A percentile compares a stretch with the other conserved stretches of the same genome.
These are phyloP conservation scores for Triticum turgidum DNA, from an alignment of 176 grass and related monocot species.

Conservation along the genomic window DNA sequence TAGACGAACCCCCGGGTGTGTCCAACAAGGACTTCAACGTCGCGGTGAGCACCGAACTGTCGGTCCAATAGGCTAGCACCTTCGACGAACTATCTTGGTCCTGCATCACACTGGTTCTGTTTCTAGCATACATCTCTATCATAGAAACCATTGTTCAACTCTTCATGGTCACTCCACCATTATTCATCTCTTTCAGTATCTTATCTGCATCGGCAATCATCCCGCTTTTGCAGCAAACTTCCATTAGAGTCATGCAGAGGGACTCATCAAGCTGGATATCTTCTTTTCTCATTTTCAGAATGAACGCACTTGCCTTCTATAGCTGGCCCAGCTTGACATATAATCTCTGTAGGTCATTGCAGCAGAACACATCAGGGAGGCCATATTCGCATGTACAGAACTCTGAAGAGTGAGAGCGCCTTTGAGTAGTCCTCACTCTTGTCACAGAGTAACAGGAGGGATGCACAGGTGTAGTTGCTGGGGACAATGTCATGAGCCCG, in stretches of 20 bases:
- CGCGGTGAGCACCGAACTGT: constrained; percentile 16
- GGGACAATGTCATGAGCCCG: constrained; percentile 50
- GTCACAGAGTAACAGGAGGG: neutral
- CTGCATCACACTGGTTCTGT: constrained; percentile 37
- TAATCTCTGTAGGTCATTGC: constrained; percentile 61
- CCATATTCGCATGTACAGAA: constrained; percentile 28
- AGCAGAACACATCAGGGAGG: constrained; percentile 52
- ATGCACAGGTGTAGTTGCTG: constrained; percentile 88
- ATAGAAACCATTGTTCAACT: constrained; percentile 41
- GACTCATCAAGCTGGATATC: constrained; percentile 48
- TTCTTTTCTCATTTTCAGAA: constrained; percentile 50
- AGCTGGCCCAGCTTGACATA: constrained; percentile 63
- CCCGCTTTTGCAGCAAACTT: constrained; percentile 67
- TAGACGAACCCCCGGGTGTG: constrained; percentile 43
- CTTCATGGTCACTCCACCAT: constrained; percentile 32
- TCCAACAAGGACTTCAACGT: constrained; percentile 54
- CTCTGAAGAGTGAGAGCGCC: neutral
- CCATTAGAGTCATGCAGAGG: constrained; percentile 67
- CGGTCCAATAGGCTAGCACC: constrained; percentile 3
- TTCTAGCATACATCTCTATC: constrained; percentile 63
- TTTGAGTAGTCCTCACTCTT: no score
- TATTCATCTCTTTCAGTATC: constrained; percentile 59
- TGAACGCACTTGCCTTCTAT: constrained; percentile 61
- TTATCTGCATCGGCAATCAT: constrained; percentile 52
- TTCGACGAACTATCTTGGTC: constrained; percentile 44